Percentiles rank a stretch among this genome's conserved stretches.
Evolutionary conservation across 495 filamentous ascomycete genomes (phyloP).

Genomic region (Lasiosphaeria ovina): DNA sequence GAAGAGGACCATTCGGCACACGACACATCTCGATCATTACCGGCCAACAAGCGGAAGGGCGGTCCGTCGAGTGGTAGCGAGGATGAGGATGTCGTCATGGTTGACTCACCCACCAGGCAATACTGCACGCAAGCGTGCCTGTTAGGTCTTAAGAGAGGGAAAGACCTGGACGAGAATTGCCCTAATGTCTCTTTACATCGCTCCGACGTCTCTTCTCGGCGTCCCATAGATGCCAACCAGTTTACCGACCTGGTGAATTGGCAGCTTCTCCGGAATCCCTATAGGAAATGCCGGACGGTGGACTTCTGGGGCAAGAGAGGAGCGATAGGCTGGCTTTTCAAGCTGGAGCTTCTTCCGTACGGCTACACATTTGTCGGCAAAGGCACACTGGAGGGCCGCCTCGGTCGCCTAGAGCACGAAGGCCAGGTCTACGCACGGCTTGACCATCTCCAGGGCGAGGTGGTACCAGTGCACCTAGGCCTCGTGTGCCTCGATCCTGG

Average conservation of each 20-base stretch:
- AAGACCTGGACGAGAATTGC: not conserved
- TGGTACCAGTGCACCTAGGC: slow-evolving; percentile 1
- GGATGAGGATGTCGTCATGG: not conserved
- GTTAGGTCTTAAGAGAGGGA: not conserved
- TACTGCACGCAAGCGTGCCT: slow-evolving; percentile 3
- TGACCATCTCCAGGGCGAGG: slow-evolving; percentile 1
- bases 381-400: not conserved
- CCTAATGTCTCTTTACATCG: not conserved
- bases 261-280: not conserved
- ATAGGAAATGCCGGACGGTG: not conserved
- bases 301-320: not conserved
- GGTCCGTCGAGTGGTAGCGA: slow-evolving; percentile 2
- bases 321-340: slow-evolving; percentile 1
- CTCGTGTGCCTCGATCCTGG: not conserved
- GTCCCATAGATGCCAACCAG: not conserved
- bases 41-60: not conserved
- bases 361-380: slow-evolving; percentile 5
- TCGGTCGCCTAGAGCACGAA: not conserved
- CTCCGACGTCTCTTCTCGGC: not conserved
- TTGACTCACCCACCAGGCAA: not conserved
- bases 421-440: slow-evolving; percentile 1
- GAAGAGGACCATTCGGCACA: not conserved
- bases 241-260: not conserved
- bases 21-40: too few species aligned
- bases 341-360: not conserved